Evolutionary conservation across 495 filamentous ascomycete genomes (phyloP).

Genomic region (Aspergillus asperescens): DNA sequence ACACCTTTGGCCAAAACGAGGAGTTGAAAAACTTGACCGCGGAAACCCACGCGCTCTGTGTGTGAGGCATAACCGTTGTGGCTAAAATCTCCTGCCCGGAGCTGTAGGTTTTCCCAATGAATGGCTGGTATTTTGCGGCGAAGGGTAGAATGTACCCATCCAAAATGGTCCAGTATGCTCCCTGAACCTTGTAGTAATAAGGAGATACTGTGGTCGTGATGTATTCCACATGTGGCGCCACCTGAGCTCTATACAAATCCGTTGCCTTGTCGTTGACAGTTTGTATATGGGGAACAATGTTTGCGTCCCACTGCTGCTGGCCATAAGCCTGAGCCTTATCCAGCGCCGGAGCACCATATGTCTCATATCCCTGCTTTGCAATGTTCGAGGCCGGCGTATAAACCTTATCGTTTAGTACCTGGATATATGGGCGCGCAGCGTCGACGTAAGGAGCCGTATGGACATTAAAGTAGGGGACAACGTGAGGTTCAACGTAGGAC

Average conservation of each 20-base stretch:
- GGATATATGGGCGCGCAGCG: conserved; percentile 67
- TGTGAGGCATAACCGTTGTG: conserved; percentile 68
- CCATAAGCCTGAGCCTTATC: conserved; percentile 58
- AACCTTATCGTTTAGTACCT: conserved; percentile 58
- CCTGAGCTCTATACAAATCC: conserved; percentile 58
- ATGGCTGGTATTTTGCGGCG: conserved; percentile 66
- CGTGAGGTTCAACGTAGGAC: conserved; percentile 63
- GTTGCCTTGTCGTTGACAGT: conserved; percentile 53
- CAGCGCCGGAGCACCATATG: conserved; percentile 74
- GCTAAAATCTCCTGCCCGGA: conserved; percentile 60
- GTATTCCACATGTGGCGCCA: conserved; percentile 70
- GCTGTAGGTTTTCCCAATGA: conserved; percentile 63
- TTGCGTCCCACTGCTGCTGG: conserved; percentile 69
- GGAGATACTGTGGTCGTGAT: conserved; percentile 54
- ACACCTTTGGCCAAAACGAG: conserved; percentile 72
- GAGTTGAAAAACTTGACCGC: conserved; percentile 62
- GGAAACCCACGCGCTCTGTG: conserved; percentile 61
- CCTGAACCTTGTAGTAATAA: conserved; percentile 62
- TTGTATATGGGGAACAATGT: conserved; percentile 66
- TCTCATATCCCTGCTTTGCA: conserved; percentile 56
- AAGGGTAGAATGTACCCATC: conserved; percentile 69
- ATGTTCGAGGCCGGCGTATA: conserved; percentile 61
- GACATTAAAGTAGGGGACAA: conserved; percentile 79
- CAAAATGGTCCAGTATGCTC: conserved; percentile 59
- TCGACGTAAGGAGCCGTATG: conserved; percentile 82